Evolutionary conservation across 2,329 filamentous ascomycete species (phyloP).

Genomic region (Colletotrichum sp.): DNA sequence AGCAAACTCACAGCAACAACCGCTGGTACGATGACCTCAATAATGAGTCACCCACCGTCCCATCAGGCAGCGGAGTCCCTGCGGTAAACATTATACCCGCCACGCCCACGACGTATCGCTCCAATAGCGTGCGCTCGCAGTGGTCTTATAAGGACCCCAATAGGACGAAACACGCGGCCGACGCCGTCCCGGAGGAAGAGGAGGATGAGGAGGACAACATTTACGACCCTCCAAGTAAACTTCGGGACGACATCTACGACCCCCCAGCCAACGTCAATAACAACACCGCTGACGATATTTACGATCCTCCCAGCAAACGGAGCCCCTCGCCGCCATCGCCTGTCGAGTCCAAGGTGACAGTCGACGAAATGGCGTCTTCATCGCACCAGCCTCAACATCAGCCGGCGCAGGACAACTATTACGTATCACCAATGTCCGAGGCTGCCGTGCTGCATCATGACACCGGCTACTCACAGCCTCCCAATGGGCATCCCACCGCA

Average conservation of each 20-base stretch:
- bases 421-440: constrained; percentile 1
- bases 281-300: background rate
- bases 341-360: background rate
- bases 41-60: constrained; percentile 8
- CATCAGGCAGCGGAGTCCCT: constrained; percentile 11
- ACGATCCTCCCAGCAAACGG: background rate
- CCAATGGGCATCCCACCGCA: background rate
- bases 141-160: background rate
- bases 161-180: background rate
- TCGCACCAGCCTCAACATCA: background rate
- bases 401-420: background rate
- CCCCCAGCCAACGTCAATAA: background rate
- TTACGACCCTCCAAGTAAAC: constrained; percentile 5
- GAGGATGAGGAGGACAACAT: constrained; percentile 12
- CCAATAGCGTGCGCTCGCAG: constrained; percentile 17
- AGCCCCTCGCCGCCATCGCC: background rate
- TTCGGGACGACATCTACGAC: background rate
- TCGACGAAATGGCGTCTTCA: background rate
- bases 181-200: constrained; percentile 8
- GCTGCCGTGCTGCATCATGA: background rate
- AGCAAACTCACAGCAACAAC: background rate
- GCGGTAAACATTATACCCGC: constrained; percentile 18
- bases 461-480: background rate
- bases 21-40: constrained; percentile 12
- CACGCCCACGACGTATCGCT: constrained; percentile 15